Conservation (phyloP, 441 rosid genomes). For the Syzygium malaccense region DNA sequence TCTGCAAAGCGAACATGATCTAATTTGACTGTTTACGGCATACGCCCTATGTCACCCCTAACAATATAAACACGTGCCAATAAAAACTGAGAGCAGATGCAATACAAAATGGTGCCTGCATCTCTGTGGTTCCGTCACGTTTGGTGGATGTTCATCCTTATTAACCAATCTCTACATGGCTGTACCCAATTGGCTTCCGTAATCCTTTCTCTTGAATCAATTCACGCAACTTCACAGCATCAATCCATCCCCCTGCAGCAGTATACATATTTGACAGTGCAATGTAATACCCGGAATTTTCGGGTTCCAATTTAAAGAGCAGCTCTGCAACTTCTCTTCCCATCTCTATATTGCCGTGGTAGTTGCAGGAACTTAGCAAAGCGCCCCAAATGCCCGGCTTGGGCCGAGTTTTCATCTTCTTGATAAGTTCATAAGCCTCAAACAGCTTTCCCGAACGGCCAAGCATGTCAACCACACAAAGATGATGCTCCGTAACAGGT, state of each 20-base stretch:
- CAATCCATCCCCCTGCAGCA: conserved; percentile 37
- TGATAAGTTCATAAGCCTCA: conserved; percentile 40
- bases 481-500: conserved; percentile 35
- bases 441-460: conserved; percentile 42
- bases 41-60: not conserved
- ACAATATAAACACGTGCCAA: not conserved
- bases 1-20: not conserved
- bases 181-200: conserved; percentile 31
- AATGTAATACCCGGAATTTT: conserved; percentile 34
- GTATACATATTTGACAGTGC: conserved; percentile 36
- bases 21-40: not conserved
- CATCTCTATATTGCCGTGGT: conserved; percentile 25
- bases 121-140: not conserved
- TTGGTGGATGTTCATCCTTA: not conserved
- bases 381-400: conserved; percentile 48
- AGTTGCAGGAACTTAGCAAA: conserved; percentile 39
- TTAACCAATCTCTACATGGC: conserved; percentile 22
- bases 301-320: conserved; percentile 39
- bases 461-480: conserved; percentile 43
- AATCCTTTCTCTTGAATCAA: conserved; percentile 21
- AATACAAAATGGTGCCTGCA: not conserved
- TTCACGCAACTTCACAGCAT: conserved; percentile 29
- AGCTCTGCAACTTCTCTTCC: conserved; percentile 40
- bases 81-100: not conserved
- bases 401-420: conserved; percentile 15